phyloP scores from a whole-genome alignment of 805 yeast species.

The Phaffomyces antillensis region DNA sequence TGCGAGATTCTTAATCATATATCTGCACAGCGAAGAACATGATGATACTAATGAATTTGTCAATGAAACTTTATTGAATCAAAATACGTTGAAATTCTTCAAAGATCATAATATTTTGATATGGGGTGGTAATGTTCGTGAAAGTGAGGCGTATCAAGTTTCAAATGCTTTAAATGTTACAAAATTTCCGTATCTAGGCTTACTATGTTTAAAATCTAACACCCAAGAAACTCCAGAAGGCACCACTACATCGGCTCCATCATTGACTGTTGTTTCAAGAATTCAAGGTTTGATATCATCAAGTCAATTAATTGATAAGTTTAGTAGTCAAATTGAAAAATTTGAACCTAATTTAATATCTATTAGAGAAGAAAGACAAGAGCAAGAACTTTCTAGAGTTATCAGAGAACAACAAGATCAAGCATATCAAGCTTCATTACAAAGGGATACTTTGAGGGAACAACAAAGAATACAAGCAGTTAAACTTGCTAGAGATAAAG shows the following conservation, averaged over 20 bases:
- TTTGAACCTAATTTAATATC: conserved; percentile 55
- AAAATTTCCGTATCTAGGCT: conserved; percentile 74
- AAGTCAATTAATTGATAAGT: conserved; percentile 34
- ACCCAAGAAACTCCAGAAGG: conserved; percentile 49
- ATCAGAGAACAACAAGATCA: conserved; percentile 68
- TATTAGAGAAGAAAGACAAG: conserved; percentile 57
- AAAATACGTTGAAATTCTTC: conserved; percentile 39
- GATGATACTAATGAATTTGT: conserved; percentile 53
- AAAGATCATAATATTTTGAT: conserved; percentile 47
- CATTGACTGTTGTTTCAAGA: conserved; percentile 53
- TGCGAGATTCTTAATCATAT: conserved; percentile 65
- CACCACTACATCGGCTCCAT: conserved; percentile 43
- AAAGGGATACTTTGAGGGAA: conserved; percentile 54
- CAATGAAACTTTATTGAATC: conserved; percentile 45
- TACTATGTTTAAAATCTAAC: conserved; percentile 59
- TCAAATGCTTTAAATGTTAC: conserved; percentile 68
- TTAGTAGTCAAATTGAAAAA: conserved; percentile 42
- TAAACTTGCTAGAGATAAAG: conserved; percentile 19
- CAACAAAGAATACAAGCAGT: conserved; percentile 29
- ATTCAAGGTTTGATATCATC: conserved; percentile 50
- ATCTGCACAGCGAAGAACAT: conserved; percentile 66
- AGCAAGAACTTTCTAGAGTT: conserved; percentile 47
- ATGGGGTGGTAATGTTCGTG: conserved; percentile 87
- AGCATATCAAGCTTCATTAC: conserved; percentile 66
- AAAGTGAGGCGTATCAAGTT: conserved; percentile 77